Conservation (phyloP, 2,329 filamentous ascomycete genomes). For the Aureobasidium subglaciale region DNA sequence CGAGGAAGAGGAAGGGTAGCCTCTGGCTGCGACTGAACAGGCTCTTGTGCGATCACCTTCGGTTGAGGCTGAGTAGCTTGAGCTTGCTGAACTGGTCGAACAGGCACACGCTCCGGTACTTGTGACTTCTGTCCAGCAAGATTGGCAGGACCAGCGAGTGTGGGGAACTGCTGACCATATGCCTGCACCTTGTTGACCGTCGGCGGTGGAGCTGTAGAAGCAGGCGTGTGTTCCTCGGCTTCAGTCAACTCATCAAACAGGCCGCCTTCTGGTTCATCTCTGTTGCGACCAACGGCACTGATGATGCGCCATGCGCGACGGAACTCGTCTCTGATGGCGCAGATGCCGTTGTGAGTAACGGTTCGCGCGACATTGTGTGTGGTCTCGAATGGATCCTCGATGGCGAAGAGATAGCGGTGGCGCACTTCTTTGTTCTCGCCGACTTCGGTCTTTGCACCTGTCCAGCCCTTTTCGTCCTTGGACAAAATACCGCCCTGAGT, state of each 20-base stretch:
- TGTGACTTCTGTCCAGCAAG: not conserved
- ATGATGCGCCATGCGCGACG: conserved; percentile 71
- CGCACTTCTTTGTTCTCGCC: conserved; percentile 62
- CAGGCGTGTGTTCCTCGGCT: conserved; percentile 1
- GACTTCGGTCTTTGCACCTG: conserved; percentile 63
- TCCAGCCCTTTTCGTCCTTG: conserved; percentile 80
- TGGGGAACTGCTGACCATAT: conserved; percentile 11
- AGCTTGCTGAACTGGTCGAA: not conserved
- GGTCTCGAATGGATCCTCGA: conserved; percentile 85
- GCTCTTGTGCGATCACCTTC: not conserved
- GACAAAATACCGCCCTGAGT: conserved; percentile 59
- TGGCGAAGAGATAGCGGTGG: conserved; percentile 76
- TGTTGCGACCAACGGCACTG: conserved; percentile 41
- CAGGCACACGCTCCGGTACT: not conserved
- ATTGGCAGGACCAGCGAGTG: not conserved
- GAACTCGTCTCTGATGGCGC: conserved; percentile 77
- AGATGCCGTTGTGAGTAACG: conserved; percentile 75
- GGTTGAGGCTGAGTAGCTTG: not conserved
- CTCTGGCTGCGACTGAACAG: not conserved
- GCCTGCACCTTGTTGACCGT: conserved; percentile 3
- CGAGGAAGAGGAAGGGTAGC: not conserved
- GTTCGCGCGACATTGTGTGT: conserved; percentile 85
- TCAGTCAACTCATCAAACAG: conserved; percentile 24
- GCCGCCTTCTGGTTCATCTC: conserved; percentile 20
- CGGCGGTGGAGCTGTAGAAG: not conserved